Evolutionary conservation across 2,329 filamentous ascomycete genomes (phyloP), one percentile per base, ranked within the genome.

Genomic region (Pseudopyricularia cyperi): DNA sequence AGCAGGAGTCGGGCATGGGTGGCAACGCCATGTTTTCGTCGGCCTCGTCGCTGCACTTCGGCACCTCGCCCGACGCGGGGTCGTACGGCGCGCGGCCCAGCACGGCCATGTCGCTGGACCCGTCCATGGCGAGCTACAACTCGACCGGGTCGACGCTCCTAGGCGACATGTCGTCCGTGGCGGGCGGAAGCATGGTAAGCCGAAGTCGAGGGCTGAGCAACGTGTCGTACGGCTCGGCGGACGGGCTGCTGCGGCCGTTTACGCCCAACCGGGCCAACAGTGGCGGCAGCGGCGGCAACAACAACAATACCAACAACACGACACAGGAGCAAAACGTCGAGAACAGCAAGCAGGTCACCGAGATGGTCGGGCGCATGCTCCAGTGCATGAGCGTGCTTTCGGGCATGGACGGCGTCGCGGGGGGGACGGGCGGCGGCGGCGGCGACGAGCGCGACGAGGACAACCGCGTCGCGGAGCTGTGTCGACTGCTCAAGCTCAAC

Each of bases 381-480:
- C 93, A 98, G 70, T 98, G 93, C 66, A 85, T 97, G 67, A 91
- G 85, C 64, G 89, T 98, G 7, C 73, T 98, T 22, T 87, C 88
- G 3, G 83, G 83, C 24, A 46, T 51, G 35, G 46, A 33, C 8
- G 55, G 57, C 55, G 79, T 95, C 12, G 84, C 72, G 22, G 64
- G 62, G 46, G 35, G 35, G 4, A 19, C 17, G 11, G 17, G n/a
- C 22, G 37, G 37, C 19, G 37, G 15, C 7, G 58, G 47, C n/a
- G 55, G 44, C 28, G 55, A 80, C 61, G 80, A 75, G 1, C 79
- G 78, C 9, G 88, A 94, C 57, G 81, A 85, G 35, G 87, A 91
- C 63, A 77, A 76, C 53, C 88, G 85, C 67, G 85, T 97, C 61
- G 85, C 91, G 55, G 80, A 90, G 61, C 71, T 98, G 56, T 89